phyloP scores from a whole-genome alignment of 2,329 filamentous ascomycete genomes.

The Xylariaceae sp. region DNA sequence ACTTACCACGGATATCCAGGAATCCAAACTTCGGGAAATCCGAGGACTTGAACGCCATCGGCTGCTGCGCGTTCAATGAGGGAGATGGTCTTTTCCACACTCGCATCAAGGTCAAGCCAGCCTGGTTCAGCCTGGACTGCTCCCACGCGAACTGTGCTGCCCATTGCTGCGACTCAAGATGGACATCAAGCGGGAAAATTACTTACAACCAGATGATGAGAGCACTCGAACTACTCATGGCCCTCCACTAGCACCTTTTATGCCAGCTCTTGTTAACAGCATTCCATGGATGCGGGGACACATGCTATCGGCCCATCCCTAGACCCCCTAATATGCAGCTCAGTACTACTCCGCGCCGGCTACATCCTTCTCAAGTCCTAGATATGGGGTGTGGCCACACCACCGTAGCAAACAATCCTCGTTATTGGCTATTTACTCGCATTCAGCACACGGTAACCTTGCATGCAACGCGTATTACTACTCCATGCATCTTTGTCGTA shows the following conservation, averaged over 20 bases:
- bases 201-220: conserved; percentile 1
- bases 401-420: background rate
- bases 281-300: conserved; percentile 25
- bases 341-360: background rate
- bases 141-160: conserved; percentile 42
- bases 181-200: conserved; percentile 2
- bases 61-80: conserved; percentile 59
- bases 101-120: conserved; percentile 60
- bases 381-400: background rate
- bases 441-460: background rate
- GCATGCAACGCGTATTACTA: background rate
- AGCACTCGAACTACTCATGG: conserved; percentile 5
- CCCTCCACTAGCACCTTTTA: conserved; percentile 11
- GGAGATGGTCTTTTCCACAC: conserved; percentile 58
- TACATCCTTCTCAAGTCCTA: background rate
- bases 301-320: conserved; percentile 8
- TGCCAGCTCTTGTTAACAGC: conserved; percentile 13
- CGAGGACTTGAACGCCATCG: conserved; percentile 57
- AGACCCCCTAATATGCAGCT: background rate
- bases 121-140: conserved; percentile 61
- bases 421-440: background rate
- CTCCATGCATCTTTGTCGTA: background rate
- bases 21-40: conserved; percentile 58
- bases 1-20: conserved; percentile 56
- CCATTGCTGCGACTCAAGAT: conserved; percentile 16